These are phyloP conservation scores for Fusarium kyushuense DNA, from an alignment of 2,329 filamentous ascomycete species.

Conservation along the genomic window DNA sequence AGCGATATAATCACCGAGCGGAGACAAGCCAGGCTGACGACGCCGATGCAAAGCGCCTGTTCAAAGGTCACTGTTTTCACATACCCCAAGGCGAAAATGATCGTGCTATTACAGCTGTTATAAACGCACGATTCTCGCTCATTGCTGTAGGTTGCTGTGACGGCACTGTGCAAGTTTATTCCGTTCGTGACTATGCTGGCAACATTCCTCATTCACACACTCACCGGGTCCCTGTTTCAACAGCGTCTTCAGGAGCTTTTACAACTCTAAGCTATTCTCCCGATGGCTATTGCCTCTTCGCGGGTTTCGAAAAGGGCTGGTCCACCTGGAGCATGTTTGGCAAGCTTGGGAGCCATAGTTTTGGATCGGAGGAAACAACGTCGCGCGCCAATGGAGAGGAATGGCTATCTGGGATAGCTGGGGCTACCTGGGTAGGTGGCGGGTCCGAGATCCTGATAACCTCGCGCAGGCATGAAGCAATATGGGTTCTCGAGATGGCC, in stretches of 20 bases:
- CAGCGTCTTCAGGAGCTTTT: conserved; percentile 74
- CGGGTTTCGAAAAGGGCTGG: conserved; percentile 93
- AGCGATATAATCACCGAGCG: conserved; percentile 67
- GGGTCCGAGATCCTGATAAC: conserved; percentile 87
- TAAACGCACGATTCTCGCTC: conserved; percentile 95
- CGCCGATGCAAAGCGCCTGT: conserved; percentile 74
- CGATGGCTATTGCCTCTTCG: conserved; percentile 96
- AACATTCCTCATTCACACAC: conserved; percentile 90
- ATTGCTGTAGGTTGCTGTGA: conserved; percentile 87
- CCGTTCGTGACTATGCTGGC: conserved; percentile 90
- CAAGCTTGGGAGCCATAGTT: conserved; percentile 87
- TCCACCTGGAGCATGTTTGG: conserved; percentile 98
- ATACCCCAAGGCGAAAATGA: conserved; percentile 70
- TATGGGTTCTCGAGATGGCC: conserved; percentile 93
- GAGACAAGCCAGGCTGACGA: conserved; percentile 57
- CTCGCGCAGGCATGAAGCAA: conserved; percentile 75
- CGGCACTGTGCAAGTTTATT: conserved; percentile 88
- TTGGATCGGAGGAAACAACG: conserved; percentile 74
- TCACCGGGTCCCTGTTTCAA: conserved; percentile 76
- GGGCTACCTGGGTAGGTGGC: conserved; percentile 87
- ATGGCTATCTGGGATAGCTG: conserved; percentile 84
- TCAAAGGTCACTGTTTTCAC: conserved; percentile 93
- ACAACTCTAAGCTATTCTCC: conserved; percentile 88
- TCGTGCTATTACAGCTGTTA: conserved; percentile 78
- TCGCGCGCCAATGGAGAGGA: conserved; percentile 77